Evolutionary conservation across 2,329 filamentous ascomycete genomes (phyloP).

Genomic region (Fusarium sacchari): DNA sequence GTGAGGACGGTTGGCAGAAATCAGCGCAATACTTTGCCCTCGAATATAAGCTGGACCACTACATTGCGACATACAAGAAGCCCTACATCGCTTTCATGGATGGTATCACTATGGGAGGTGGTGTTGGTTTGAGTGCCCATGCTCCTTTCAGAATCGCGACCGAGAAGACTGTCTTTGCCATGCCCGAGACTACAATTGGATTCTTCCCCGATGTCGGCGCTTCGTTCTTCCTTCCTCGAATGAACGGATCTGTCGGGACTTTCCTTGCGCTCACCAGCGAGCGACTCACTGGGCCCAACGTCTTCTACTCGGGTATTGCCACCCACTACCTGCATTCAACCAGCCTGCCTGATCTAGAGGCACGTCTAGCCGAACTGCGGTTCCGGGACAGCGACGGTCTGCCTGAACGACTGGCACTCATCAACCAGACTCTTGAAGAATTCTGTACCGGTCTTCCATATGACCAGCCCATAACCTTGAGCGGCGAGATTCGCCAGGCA

Average conservation of each 20-base stretch:
- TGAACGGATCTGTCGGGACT: slow-evolving; percentile 87
- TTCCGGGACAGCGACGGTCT: slow-evolving; percentile 82
- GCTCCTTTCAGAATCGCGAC: slow-evolving; percentile 97
- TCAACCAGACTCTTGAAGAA: slow-evolving; percentile 91
- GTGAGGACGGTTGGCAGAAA: slow-evolving; percentile 74
- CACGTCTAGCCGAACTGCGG: slow-evolving; percentile 85
- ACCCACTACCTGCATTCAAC: slow-evolving; percentile 97
- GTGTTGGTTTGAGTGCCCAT: slow-evolving; percentile 92
- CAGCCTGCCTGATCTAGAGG: slow-evolving; percentile 81
- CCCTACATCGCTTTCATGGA: slow-evolving; percentile 97
- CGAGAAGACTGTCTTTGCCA: slow-evolving; percentile 93
- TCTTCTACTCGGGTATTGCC: slow-evolving; percentile 89
- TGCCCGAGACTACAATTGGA: slow-evolving; percentile 98
- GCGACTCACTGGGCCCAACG: slow-evolving; percentile 81
- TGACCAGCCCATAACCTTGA: slow-evolving; percentile 73
- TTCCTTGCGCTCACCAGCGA: slow-evolving; percentile 95
- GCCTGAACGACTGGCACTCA: slow-evolving; percentile 71
- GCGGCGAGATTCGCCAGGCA: slow-evolving; percentile 76
- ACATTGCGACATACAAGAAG: slow-evolving; percentile 93
- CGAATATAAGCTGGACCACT: slow-evolving; percentile 96
- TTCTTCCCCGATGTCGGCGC: slow-evolving; percentile 99
- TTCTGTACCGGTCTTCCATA: slow-evolving; percentile 87
- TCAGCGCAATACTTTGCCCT: slow-evolving; percentile 89
- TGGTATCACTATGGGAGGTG: slow-evolving; percentile 97
- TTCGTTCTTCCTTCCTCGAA: slow-evolving; percentile 91